Evolutionary conservation across 768 basidiomycete genomes (phyloP).

Genomic region (Baorangia bicolor): DNA sequence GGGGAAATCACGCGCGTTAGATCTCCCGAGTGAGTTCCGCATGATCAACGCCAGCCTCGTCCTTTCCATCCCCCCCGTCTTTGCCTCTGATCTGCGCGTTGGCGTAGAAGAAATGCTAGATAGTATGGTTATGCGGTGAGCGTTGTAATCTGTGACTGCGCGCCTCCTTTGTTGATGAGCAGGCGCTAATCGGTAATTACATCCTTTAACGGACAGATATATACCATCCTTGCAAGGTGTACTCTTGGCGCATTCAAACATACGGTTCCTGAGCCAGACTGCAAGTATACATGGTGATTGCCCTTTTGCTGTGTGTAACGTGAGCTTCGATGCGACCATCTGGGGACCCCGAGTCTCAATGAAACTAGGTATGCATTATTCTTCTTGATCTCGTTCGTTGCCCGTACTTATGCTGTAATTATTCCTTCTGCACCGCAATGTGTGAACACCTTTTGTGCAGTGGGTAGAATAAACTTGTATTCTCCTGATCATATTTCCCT

Average conservation of each 20-base stretch:
- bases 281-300: slow-evolving; percentile 78
- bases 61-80: slow-evolving; percentile 79
- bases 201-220: slow-evolving; percentile 54
- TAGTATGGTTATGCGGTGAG: slow-evolving; percentile 92
- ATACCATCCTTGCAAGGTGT: slow-evolving; percentile 86
- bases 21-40: slow-evolving; percentile 51
- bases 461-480: slow-evolving; percentile 82
- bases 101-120: slow-evolving; percentile 91
- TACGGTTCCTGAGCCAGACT: slow-evolving; percentile 60
- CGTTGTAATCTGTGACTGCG: slow-evolving; percentile 12
- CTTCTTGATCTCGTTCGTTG: not conserved
- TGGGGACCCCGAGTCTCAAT: slow-evolving; percentile 88
- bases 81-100: slow-evolving; percentile 63
- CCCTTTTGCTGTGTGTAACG: slow-evolving; percentile 75
- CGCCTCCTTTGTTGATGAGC: not conserved
- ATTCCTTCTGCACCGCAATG: not conserved
- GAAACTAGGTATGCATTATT: slow-evolving; percentile 59
- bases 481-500: slow-evolving; percentile 93
- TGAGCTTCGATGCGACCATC: slow-evolving; percentile 79
- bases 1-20: slow-evolving; percentile 36
- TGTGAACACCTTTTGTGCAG: slow-evolving; percentile 38
- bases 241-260: slow-evolving; percentile 80
- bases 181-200: not conserved
- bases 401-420: not conserved
- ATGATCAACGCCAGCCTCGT: slow-evolving; percentile 62